Percentiles rank a stretch among this genome's conserved stretches.
phyloP scores from a whole-genome alignment of 2,329 filamentous ascomycete genomes.

The Exophiala viscosa region DNA sequence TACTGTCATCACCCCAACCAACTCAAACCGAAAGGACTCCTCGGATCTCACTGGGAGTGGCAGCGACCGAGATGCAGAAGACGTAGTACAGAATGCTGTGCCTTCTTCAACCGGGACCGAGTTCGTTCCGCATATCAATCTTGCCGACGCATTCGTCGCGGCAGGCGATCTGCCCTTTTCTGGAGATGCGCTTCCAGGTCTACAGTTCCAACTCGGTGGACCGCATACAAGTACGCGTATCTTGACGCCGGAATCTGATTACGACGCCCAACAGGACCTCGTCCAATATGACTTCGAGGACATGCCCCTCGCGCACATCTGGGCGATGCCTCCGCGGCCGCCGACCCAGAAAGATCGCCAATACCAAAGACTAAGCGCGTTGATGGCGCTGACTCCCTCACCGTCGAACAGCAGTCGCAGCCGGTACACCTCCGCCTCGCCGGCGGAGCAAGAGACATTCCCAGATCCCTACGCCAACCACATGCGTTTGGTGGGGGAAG shows the following conservation, averaged over 20 bases:
- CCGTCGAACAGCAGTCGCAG: not conserved
- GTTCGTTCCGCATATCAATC: constrained; percentile 5
- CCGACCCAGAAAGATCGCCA: not conserved
- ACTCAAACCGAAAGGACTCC: not conserved
- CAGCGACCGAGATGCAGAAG: too few species aligned
- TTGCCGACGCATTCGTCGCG: constrained; percentile 19
- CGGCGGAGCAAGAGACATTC: not conserved
- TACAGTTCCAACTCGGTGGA: constrained; percentile 4
- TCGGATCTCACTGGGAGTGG: too few species aligned
- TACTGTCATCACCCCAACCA: not conserved
- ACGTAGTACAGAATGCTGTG: too few species aligned
- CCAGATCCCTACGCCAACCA: constrained; percentile 20
- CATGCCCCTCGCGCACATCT: constrained; percentile 15
- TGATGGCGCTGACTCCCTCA: constrained; percentile 6
- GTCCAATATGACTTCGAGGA: constrained; percentile 18
- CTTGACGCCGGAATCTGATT: constrained; percentile 1
- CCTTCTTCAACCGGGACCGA: not conserved
- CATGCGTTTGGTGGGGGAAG: constrained; percentile 14
- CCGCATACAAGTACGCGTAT: constrained; percentile 1
- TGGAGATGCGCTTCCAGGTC: not conserved
- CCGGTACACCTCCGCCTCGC: not conserved
- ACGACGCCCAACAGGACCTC: not conserved
- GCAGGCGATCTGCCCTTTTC: constrained; percentile 19
- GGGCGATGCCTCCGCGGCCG: constrained; percentile 4
- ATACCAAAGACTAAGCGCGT: not conserved